Evolutionary conservation across 371 early-diverging fungal genomes (phyloP), one percentile per base, ranked within the genome.

Genomic region (Mortierella sp.): DNA sequence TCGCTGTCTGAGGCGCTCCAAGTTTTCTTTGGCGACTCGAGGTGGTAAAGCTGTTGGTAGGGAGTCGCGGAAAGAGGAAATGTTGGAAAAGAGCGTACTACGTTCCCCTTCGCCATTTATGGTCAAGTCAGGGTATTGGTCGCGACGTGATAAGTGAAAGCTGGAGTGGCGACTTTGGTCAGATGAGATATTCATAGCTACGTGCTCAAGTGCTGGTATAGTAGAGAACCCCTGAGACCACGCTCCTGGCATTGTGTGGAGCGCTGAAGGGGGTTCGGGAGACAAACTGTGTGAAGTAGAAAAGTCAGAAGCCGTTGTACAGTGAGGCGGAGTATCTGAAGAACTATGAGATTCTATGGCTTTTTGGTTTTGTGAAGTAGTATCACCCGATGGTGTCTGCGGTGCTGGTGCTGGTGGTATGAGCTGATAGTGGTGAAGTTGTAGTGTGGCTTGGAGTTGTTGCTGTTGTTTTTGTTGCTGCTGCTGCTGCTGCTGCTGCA

Each of bases 71-170:
- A 65, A 55, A 22, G 61, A 49, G 10, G 63, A 30, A 16, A 64
- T 28, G 24, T 64, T 67, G 51, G 59, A 18, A 24, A 67, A 37
- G 10, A 73, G 16, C 18, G 62, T 59, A 5, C 57, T 54, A n/a
- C 32, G 58, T 24, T 75, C 66, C 16, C 59, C 64, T 55, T 70
- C 75, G 14, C 65, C 64, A 55, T 59, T 45, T 24, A 65, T 32
- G 10, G 61, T n/a, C 69, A 64, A 65, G 43, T 37, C 65, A 18
- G 37, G 20, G 20, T 37, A 32, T n/a, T 60, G 60, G n/a, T 37
- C 24, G 18, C 4, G 43, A 45, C n/a, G 40, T 12, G 37, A 14
- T 22, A 18, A n/a, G 4, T 9, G 45, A 16, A n/a, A 1, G 16
- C 22, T 60, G 2, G 37, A 62, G 24, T 11, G 12, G 45, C 14